Evolutionary conservation across 768 basidiomycete genomes (phyloP).

Genomic region (Amanita exitialis): DNA sequence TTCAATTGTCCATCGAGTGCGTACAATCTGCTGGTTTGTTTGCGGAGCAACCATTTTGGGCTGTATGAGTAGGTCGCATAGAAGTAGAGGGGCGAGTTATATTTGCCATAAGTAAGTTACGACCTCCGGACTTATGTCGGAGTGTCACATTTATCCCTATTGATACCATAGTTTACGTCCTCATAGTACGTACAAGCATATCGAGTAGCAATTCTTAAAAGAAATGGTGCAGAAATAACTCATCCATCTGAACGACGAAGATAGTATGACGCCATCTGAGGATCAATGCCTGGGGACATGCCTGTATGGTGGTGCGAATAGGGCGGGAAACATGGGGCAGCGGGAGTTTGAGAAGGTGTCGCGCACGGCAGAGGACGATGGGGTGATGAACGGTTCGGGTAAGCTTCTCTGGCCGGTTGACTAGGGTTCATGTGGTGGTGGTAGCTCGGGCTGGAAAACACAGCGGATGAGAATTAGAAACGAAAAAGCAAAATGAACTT

Average conservation of each 20-base stretch:
- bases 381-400: background rate
- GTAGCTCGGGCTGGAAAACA: background rate
- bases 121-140: background rate
- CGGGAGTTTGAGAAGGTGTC: background rate
- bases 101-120: background rate
- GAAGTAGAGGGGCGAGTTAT: constrained; percentile 8
- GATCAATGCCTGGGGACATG: background rate
- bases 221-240: background rate
- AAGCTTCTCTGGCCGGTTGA: background rate
- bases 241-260: background rate
- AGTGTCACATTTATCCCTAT: background rate
- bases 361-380: background rate
- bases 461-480: background rate
- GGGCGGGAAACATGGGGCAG: background rate
- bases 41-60: constrained; percentile 7
- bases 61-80: constrained; percentile 8
- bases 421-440: background rate
- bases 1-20: constrained; percentile 7
- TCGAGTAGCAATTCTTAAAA: background rate
- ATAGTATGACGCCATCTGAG: background rate
- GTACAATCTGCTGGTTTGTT: constrained; percentile 25
- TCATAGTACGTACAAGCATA: background rate
- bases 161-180: background rate
- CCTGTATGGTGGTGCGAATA: background rate
- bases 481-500: background rate